Evolutionary conservation across 202 grass and related monocot species (phyloP), one percentile per base, ranked within the genome.

Genomic region (Panicum hallii): DNA sequence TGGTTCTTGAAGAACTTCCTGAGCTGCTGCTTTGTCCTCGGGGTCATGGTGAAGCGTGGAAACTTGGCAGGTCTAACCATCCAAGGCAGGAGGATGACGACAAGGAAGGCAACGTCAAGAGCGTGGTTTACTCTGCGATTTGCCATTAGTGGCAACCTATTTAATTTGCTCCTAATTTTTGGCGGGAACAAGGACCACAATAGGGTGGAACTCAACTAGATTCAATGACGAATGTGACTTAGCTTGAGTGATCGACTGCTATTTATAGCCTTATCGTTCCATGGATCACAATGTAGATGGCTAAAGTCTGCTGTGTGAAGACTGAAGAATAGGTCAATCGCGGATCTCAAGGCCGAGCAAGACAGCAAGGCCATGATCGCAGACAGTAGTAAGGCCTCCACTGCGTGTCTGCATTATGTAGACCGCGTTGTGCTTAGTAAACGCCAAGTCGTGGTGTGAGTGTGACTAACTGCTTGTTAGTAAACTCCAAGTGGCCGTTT

Each of bases 1-100:
- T 74, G 72, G 72, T 74, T 36, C 30, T 74, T 74, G 72, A 74
- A 74, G 72, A 74, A 74, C 38, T 67, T 42, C 8, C 7, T 17
- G 15, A 66, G 65, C 38, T n/a, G 38, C 65, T 67, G 65, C 38
- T 43, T 17, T 43, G 65, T 67, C 38, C 64, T 42, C 40, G 64
- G 64, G 64, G 36, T 67, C 64, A 67, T 42, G 64, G 64, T 67
- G 16, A 67, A 4, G 36, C 17, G 36, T 20, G 64, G 64, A n/a
- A 42, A 67, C 40, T 67, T 67, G 64, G 36, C 17, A 0, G 64
- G 36, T 9, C 34, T 67, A 67, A 11, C 48, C 47, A 30, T 73
- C 15, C 2, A 17, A 50, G 72, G 72, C 72, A 75, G 19, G 50
- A 75, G 50, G 17, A 75, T 16, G 17, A 55, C 15, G 72, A 41